Conservation (phyloP, 257 asterid species). For the Petunia secreta region DNA sequence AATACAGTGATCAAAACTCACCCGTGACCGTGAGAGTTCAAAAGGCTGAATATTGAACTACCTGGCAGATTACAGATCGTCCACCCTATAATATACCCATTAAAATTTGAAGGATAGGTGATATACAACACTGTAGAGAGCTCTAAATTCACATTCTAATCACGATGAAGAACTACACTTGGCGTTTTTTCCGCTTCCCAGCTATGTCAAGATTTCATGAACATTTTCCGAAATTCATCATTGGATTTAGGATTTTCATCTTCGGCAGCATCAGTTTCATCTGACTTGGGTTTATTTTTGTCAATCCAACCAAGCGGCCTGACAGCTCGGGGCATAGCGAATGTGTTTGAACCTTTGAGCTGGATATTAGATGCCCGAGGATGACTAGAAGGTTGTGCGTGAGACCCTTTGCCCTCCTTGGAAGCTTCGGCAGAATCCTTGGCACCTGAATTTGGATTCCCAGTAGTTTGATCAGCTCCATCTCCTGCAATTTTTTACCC, state of each 20-base stretch:
- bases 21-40: neutral
- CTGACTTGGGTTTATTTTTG: slow-evolving; percentile 39
- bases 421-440: slow-evolving; percentile 41
- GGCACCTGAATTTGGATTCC: slow-evolving; percentile 27
- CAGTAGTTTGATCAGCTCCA: slow-evolving; percentile 32
- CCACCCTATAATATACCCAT: slow-evolving; percentile 1
- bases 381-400: slow-evolving; percentile 33
- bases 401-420: slow-evolving; percentile 37
- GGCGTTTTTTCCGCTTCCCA: neutral
- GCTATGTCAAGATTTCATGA: slow-evolving; percentile 49
- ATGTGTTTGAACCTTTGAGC: slow-evolving; percentile 73
- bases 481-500: slow-evolving; percentile 39
- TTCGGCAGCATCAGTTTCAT: slow-evolving; percentile 42
- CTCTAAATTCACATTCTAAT: neutral
- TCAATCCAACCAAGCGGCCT: slow-evolving; percentile 58
- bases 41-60: neutral
- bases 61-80: neutral
- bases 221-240: slow-evolving; percentile 91
- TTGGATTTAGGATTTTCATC: slow-evolving; percentile 83
- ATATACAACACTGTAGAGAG: neutral
- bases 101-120: neutral
- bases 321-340: slow-evolving; percentile 88
- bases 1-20: neutral
- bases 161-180: neutral
- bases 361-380: slow-evolving; percentile 44